Base-by-base conservation (phyloP, 352 stramenopile genomes). In the Pythium phragmiticola region DNA sequence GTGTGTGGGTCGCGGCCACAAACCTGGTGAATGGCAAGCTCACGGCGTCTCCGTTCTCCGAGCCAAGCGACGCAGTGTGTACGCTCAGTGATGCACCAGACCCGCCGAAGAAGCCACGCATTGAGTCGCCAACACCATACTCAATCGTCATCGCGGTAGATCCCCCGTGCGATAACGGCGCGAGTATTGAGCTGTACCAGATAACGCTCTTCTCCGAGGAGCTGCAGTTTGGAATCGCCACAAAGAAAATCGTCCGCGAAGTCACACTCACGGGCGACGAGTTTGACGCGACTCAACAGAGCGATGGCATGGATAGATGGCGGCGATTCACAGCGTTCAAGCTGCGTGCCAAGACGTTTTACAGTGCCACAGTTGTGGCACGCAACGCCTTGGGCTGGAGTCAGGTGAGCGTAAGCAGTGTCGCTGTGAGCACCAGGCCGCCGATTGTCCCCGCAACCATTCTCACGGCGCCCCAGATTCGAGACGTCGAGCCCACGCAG, bases 1-100 rank as follows among this genome's bases (percentile, higher is more conserved):
- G 68, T 16, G 69, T 78, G 12, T 86, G 80, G 72, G 50, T 92
- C 21, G 77, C 76, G 4, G 81, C 80, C 7, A 79, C 77, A 16
- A 92, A 90, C 42, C 54, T 89, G 26, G 78, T 89, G 45, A 71
- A 84, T 51, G 88, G 79, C 52, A 77, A 78, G 26, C 50, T 90
- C 7, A 70, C 72, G 9, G 68, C 66, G 9, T 90, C 84, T 16
- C 53, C 51, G 5, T 68, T 84, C 39, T 92, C 84, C 0, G 50
- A 53, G 17, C 66, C 69, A 14, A 87, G 73, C 23, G 68, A 76
- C 12, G 26, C 52, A 1, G 68, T 72, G 0, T 34, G 30, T 0
- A 90, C 82, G 17, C 52, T 88, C 7, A 76, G 72, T 12, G 83
- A 89, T 19, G 72, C 89, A 0, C 84, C 84, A 0, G 75, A 85